Evolutionary conservation across 2,329 filamentous ascomycete species (phyloP).

Genomic region (Aureobasidium lini): DNA sequence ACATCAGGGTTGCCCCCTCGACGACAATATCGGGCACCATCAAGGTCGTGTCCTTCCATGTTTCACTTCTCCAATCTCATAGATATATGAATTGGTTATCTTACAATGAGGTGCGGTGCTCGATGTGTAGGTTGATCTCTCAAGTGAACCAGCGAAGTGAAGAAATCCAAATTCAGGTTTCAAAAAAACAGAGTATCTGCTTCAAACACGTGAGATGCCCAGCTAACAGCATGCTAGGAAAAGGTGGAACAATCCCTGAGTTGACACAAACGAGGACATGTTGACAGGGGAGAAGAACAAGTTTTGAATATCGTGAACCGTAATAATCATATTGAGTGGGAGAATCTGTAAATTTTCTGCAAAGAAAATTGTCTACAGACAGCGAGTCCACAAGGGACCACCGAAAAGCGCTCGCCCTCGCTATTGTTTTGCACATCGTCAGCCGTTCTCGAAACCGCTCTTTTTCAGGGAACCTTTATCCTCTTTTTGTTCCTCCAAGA

Average conservation of each 20-base stretch:
- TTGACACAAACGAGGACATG: neutral
- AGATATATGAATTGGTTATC: too few relatives aligned
- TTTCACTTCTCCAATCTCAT: too few relatives aligned
- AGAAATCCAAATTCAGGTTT: too few relatives aligned
- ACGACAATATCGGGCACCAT: neutral
- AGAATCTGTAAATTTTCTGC: slow-evolving; percentile 9
- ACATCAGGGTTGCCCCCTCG: neutral
- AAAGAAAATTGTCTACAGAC: slow-evolving; percentile 11
- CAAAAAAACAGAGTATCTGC: too few relatives aligned
- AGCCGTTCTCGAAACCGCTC: slow-evolving; percentile 10
- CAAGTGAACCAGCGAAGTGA: too few relatives aligned
- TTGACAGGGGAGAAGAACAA: neutral
- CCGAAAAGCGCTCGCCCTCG: slow-evolving; percentile 11
- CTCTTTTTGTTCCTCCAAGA: slow-evolving; percentile 2
- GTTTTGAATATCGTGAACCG: neutral
- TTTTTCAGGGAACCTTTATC: slow-evolving; percentile 11
- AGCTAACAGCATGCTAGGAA: too few relatives aligned
- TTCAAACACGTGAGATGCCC: too few relatives aligned
- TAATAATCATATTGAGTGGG: slow-evolving; percentile 11
- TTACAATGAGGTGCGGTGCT: too few relatives aligned
- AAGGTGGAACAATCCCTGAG: too few relatives aligned
- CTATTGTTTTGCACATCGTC: slow-evolving; percentile 12
- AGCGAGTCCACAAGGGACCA: slow-evolving; percentile 11
- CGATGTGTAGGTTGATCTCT: too few relatives aligned
- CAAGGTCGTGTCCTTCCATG: neutral